Percentiles rank a stretch among this genome's conserved stretches.
phyloP scores from a whole-genome alignment of 1,139 yeast species.

The Suhomyces maxii region DNA sequence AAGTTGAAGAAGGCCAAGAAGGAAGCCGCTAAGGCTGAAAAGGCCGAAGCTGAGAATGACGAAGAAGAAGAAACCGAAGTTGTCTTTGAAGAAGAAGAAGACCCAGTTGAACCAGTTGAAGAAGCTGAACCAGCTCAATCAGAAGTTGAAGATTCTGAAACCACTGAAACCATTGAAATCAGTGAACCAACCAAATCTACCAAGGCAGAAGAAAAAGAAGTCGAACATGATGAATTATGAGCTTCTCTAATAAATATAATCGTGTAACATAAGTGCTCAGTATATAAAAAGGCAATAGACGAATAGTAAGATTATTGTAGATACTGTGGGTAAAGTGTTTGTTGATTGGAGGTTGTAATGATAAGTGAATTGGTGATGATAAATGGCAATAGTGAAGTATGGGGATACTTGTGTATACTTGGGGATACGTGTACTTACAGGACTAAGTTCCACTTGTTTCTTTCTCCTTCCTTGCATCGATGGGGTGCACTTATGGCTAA shows the following conservation, averaged over 20 bases:
- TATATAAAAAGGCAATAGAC: background rate
- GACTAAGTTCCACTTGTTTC: no score
- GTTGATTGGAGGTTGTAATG: no score
- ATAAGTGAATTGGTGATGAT: no score
- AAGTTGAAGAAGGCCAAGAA: constrained; percentile 24
- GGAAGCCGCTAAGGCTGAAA: constrained; percentile 4
- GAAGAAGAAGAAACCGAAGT: constrained; percentile 7
- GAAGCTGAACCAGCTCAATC: background rate
- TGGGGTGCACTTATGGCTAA: no score
- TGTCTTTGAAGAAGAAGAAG: constrained; percentile 9
- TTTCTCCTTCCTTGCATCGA: no score
- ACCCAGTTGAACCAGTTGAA: background rate
- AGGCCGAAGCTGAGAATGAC: constrained; percentile 3
- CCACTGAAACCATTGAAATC: background rate
- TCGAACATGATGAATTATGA: constrained; percentile 10
- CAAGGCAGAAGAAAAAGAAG: constrained; percentile 1
- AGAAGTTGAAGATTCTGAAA: background rate
- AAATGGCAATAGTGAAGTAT: no score
- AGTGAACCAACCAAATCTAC: background rate
- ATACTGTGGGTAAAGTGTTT: no score
- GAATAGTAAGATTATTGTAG: no score
- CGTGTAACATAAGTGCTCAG: background rate
- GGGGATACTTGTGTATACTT: no score
- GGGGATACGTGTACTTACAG: no score
- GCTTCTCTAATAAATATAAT: background rate